Percentiles rank a stretch among this genome's conserved stretches.
Evolutionary conservation across 495 filamentous ascomycete genomes (phyloP).

Genomic region (Penicillium angulare): DNA sequence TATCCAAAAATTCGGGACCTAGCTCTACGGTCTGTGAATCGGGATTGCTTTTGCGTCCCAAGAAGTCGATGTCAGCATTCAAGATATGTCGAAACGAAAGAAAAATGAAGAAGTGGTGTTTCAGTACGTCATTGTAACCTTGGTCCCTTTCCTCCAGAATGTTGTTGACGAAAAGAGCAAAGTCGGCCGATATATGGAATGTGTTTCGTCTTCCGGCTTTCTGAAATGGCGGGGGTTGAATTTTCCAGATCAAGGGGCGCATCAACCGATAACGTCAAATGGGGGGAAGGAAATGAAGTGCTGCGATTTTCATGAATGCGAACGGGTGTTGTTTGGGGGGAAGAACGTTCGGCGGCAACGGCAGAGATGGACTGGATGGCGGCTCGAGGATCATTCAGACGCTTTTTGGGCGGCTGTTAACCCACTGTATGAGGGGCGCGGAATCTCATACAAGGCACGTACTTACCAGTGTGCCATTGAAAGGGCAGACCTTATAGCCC

Average conservation of each 20-base stretch:
- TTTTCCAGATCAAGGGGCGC: constrained; percentile 15
- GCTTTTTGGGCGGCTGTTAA: constrained; percentile 29
- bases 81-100: constrained; percentile 4
- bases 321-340: constrained; percentile 17
- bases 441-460: constrained; percentile 25
- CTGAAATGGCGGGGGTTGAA: constrained; percentile 20
- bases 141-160: constrained; percentile 2
- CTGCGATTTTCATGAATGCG: constrained; percentile 20
- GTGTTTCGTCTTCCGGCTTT: constrained; percentile 14
- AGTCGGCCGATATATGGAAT: constrained; percentile 11
- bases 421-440: constrained; percentile 23
- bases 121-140: constrained; percentile 37
- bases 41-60: constrained; percentile 38
- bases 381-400: constrained; percentile 27
- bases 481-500: neutral
- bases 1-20: constrained; percentile 60
- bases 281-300: constrained; percentile 11
- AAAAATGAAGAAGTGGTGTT: neutral
- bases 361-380: constrained; percentile 20
- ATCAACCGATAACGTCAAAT: constrained; percentile 13
- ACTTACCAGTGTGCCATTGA: constrained; percentile 32
- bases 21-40: constrained; percentile 53
- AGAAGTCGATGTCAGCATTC: constrained; percentile 18
- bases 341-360: constrained; percentile 20
- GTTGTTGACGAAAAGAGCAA: constrained; percentile 7